phyloP scores from a whole-genome alignment of 169 alveolate species.

The Plasmodium knowlesi region DNA sequence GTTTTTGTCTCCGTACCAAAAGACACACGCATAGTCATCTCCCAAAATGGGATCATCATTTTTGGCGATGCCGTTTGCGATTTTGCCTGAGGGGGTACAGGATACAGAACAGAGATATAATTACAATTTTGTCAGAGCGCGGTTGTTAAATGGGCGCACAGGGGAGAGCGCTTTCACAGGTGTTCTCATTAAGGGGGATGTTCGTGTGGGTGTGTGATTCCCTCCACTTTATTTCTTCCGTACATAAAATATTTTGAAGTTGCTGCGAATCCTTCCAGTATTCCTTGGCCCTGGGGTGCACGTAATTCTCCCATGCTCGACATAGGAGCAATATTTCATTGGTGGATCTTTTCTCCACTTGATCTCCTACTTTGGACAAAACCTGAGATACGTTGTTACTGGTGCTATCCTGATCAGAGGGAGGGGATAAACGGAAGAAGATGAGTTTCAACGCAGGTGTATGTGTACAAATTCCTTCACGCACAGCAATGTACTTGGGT shows the following conservation, averaged over 20 bases:
- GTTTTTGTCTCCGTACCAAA: conserved; percentile 90
- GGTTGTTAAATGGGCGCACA: neutral
- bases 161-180: neutral
- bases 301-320: conserved; percentile 93
- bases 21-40: conserved; percentile 90
- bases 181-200: neutral
- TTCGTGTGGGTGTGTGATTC: neutral
- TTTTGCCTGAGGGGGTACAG: conserved; percentile 79
- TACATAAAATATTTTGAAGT: conserved; percentile 87
- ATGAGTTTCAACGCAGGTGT: neutral
- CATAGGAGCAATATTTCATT: conserved; percentile 89
- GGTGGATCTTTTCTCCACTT: conserved; percentile 86
- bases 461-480: neutral
- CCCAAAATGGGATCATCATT: conserved; percentile 92
- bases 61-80: conserved; percentile 88
- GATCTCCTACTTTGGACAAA: conserved; percentile 76
- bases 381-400: conserved; percentile 72
- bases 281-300: conserved; percentile 93
- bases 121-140: neutral
- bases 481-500: neutral
- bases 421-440: neutral
- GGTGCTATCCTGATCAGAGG: conserved; percentile 63
- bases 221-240: neutral
- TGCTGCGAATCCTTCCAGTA: conserved; percentile 91
- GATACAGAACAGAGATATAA: neutral